Evolutionary conservation across 495 filamentous ascomycete species (phyloP), one percentile per base, ranked within the genome.

Genomic region (Penicillium pulvis): DNA sequence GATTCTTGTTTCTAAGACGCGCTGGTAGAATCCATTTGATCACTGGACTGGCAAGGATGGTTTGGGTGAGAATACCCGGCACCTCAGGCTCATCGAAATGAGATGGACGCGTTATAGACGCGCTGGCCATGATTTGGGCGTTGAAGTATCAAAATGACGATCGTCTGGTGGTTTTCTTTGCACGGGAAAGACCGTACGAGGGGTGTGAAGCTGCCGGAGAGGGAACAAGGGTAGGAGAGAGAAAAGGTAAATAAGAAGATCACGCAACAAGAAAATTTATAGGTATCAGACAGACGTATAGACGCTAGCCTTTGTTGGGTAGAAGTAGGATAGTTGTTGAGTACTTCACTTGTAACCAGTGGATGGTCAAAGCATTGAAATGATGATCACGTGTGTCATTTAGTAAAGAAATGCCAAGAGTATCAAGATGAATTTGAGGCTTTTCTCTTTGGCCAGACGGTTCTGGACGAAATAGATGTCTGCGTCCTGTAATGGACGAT

Each of bases 1-100:
- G 80, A 9, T 81, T 67, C 48, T 77, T 74, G 55, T 84, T 84
- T 44, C 92, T 79, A 51, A 98, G 79, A 57, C 88, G 83, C 9
- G 88, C 90, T 10, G 93, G 92, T 12, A 96, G 71, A 39, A 97
- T 90, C 72, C 83, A 87, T 64, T 90, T 88, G 58, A 90, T 83
- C 23, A 87, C 77, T 1, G 91, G 87, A 55, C 90, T 96, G 48
- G 85, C 80, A 43, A 94, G 71, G 16, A 95, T 63, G 4, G 93
- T 96, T 63, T 82, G 84, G 2, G 90, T 88, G 28, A 97, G 79
- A 30, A 98, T 49, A 1, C 91, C 94, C 23, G 69, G 53, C 6
- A 39, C 17, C 10, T 51, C n/a, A 3, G 14, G 14, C 16, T 17
- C 31, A n/a, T 17, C 30, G 33, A 6, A 12, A 28, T 9, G 28